Evolutionary conservation across 345 rosid genomes (phyloP), one percentile per base, ranked within the genome.

Genomic region (Sonneratia alba): DNA sequence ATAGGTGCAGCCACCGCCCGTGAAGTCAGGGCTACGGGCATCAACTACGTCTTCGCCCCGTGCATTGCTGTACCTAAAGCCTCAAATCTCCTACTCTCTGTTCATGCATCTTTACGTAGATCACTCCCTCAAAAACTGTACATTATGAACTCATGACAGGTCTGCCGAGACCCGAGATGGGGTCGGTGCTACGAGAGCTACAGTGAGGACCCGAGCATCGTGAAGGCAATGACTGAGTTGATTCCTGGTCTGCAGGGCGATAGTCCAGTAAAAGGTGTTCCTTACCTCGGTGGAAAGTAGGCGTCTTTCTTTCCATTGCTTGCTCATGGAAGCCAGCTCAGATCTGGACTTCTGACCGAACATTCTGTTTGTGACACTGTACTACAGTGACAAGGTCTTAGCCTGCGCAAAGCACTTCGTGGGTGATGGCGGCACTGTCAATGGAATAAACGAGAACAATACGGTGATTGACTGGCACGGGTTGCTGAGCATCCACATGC

Each of bases 331-430:
- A 43, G 6, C 9, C 27, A 40, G 56, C 40, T 24, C 48, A 18
- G 55, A 37, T 27, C 38, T 18, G 42, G 1, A 24, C 49, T 45
- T 24, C 19, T 22, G 21, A 4, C 21, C 49, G 1, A 10, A 1
- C 55, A 11, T 21, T 59, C 51, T 36, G 34, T 3, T 22, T 36
- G 49, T 42, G 16, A 8, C 24, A 27, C 15, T 27, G 6, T 64
- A 49, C 24, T 27, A 18, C 73, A 91, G 92, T 75, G 76, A 79
- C 48, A 92, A 87, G 76, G 91, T 92, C 6, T 87, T 87, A 19
- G 96, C 97, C 3, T 89, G 97, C 77, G 96, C 97, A 4, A 92
- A 89, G 78, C 97, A 92, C 80, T 92, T 75, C 71, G 93, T 90
- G 45, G 96, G 94, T 3, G 97, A 92, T 75, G 96, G 94, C 19